A percentile compares a stretch with the other conserved stretches of the same genome.
Conservation (phyloP, 106 monocot genomes). For the Posidonia australis region DNA sequence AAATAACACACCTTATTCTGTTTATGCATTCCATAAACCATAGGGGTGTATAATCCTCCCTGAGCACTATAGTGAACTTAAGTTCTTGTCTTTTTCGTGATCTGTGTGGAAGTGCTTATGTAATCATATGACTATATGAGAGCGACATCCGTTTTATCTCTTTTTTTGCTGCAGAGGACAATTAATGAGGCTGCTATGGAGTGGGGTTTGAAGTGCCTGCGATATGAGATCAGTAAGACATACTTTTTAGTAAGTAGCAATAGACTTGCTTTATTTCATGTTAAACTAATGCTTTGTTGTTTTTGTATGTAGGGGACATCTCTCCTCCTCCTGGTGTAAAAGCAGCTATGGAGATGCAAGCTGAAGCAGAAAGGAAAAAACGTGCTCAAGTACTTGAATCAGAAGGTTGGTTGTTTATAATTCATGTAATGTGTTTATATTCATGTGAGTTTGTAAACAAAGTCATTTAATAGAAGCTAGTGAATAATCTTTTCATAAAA, state of each 20-base stretch:
- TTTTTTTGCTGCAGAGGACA: conserved; percentile 41
- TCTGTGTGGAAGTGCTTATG: background rate
- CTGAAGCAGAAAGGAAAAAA: conserved; percentile 94
- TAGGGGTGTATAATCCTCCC: no score
- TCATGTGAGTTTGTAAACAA: no score
- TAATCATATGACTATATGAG: background rate
- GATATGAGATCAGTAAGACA: conserved; percentile 88
- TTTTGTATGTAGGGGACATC: conserved; percentile 59
- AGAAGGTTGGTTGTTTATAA: conserved; percentile 48
- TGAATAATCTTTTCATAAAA: no score
- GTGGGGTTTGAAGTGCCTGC: conserved; percentile 86
- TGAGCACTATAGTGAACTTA: no score
- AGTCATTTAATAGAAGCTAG: no score
- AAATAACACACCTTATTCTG: no score
- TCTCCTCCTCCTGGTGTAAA: conserved; percentile 84
- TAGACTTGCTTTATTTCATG: background rate
- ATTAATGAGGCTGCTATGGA: conserved; percentile 86
- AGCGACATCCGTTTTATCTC: background rate
- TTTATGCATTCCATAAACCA: no score
- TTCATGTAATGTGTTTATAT: background rate
- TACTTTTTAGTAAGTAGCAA: background rate
- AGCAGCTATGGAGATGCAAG: conserved; percentile 99
- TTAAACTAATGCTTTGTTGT: background rate
- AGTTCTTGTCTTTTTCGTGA: background rate
- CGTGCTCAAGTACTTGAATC: conserved; percentile 96